Conservation (phyloP, 1,139 yeast species). For the Arxiozyma telluris region DNA sequence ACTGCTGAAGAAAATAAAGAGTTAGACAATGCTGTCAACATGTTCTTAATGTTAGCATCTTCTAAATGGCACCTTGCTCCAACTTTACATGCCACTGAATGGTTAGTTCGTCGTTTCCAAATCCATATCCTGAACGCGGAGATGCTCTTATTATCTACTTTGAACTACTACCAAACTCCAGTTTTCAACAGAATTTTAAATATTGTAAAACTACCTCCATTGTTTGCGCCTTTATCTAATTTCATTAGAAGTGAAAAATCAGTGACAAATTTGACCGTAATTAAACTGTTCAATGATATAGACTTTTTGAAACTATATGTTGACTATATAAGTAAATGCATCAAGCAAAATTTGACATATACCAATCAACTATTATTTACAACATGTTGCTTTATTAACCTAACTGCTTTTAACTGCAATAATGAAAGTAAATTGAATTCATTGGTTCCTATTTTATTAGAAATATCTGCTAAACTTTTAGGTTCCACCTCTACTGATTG, state of each 20-base stretch:
- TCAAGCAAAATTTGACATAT: slow-evolving; percentile 50
- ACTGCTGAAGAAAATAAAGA: slow-evolving; percentile 65
- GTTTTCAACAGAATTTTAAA: slow-evolving; percentile 68
- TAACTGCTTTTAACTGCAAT: slow-evolving; percentile 42
- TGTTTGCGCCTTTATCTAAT: slow-evolving; percentile 62
- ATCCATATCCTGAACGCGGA: slow-evolving; percentile 78
- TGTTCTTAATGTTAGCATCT: slow-evolving; percentile 66
- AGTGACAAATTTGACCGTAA: slow-evolving; percentile 62
- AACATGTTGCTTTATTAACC: slow-evolving; percentile 63
- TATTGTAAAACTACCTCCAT: slow-evolving; percentile 60
- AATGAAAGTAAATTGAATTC: slow-evolving; percentile 34
- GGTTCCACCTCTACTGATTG: slow-evolving; percentile 49
- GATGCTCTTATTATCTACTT: slow-evolving; percentile 52
- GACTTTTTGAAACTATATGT: slow-evolving; percentile 62
- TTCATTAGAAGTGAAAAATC: slow-evolving; percentile 55
- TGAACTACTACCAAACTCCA: slow-evolving; percentile 70
- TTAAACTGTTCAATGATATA: slow-evolving; percentile 65
- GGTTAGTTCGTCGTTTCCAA: slow-evolving; percentile 90
- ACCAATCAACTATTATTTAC: slow-evolving; percentile 71
- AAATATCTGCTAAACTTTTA: slow-evolving; percentile 46
- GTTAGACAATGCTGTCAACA: slow-evolving; percentile 63
- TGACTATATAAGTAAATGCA: slow-evolving; percentile 46
- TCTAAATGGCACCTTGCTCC: slow-evolving; percentile 58
- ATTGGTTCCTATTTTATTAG: slow-evolving; percentile 48
- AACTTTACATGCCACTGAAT: slow-evolving; percentile 77